Base-by-base conservation (phyloP, 495 filamentous ascomycete species). In the Penicillium bialowiezense region DNA sequence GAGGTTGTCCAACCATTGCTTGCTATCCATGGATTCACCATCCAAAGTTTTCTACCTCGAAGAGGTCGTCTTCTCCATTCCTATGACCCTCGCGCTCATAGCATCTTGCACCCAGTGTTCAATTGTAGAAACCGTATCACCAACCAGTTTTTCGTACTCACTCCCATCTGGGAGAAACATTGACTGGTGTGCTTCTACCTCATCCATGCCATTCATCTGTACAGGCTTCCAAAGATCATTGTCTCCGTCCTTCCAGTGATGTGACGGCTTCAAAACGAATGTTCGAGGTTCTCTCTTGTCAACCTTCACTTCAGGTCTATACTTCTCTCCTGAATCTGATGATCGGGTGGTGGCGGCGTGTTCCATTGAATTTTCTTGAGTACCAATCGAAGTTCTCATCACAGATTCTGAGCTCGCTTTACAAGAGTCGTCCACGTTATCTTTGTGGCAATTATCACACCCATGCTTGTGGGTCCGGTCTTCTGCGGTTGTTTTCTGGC, bases 121-220 rank as follows among this genome's bases (percentile, higher is more conserved):
- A 26, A 44, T 44, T 3, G 6, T 18, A 4, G 24, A 17, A 9
- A 32, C 41, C 3, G 41, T 32, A 65, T 90, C 89, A 1, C 80
- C 83, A 19, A 91, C 83, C n/a, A 92, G 65, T 53, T 60, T 60
- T 59, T 90, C 85, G 61, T 93, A 91, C 24, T 85, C 63, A 44
- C 67, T 63, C 13, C 72, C 67, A 17, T 53, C 78, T 0, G 76
- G 66, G 45, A 87, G 79, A 63, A 93, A 93, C 36, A 93, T 65
- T 3, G 86, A 82, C 35, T 84, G 89, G 63, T 93, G 89, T 9
- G 89, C 89, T 3, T 79, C 84, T 4, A 92, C 87, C 56, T 92
- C 86, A 61, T 93, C 89, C 24, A 90, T 80, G 28, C 80, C 83
- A 15, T 34, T 41, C 38, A 43, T 49, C 43, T 32, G 54, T 45